Percentiles rank a stretch among this genome's conserved stretches.
These are phyloP conservation scores for Boletus reticulatus DNA, from an alignment of 768 basidiomycete genomes.

Conservation along the genomic window DNA sequence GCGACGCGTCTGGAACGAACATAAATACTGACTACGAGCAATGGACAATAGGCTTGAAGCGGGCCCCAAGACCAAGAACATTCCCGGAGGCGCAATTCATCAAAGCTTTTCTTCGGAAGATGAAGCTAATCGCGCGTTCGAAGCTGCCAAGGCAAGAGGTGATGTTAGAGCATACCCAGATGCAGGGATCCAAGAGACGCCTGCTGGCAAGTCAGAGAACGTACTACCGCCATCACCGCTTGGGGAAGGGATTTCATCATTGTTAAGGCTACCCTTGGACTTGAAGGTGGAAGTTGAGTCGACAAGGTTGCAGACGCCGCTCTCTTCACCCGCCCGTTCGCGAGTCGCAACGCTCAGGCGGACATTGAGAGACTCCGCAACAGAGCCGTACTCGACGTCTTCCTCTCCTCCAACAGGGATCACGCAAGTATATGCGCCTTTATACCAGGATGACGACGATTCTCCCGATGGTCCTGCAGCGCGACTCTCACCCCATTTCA, in stretches of 20 bases:
- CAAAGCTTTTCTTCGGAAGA: slow-evolving; percentile 43
- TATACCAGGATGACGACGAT: slow-evolving; percentile 17
- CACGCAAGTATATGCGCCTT: slow-evolving; percentile 17
- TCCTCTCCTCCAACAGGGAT: slow-evolving; percentile 28
- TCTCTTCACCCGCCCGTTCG: not conserved
- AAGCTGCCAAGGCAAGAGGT: slow-evolving; percentile 27
- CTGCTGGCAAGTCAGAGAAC: slow-evolving; percentile 2
- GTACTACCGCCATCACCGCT: slow-evolving; percentile 13
- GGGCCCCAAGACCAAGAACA: slow-evolving; percentile 40
- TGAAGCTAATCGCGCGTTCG: slow-evolving; percentile 38
- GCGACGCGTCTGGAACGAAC: slow-evolving; percentile 7
- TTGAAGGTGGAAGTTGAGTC: not conserved
- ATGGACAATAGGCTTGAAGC: slow-evolving; percentile 43
- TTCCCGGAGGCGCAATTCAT: slow-evolving; percentile 40
- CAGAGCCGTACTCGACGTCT: slow-evolving; percentile 2
- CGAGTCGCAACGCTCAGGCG: slow-evolving; percentile 8
- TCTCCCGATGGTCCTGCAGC: slow-evolving; percentile 3
- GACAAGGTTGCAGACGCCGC: not conserved
- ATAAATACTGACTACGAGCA: slow-evolving; percentile 27
- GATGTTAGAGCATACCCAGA: slow-evolving; percentile 23
- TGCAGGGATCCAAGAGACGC: not conserved
- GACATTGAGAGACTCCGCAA: slow-evolving; percentile 7
- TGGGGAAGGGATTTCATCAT: slow-evolving; percentile 6
- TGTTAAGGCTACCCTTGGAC: slow-evolving; percentile 15
- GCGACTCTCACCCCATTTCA: slow-evolving; percentile 15